phyloP scores from a whole-genome alignment of 345 rosid species.

The Raphanus raphanistrum region DNA sequence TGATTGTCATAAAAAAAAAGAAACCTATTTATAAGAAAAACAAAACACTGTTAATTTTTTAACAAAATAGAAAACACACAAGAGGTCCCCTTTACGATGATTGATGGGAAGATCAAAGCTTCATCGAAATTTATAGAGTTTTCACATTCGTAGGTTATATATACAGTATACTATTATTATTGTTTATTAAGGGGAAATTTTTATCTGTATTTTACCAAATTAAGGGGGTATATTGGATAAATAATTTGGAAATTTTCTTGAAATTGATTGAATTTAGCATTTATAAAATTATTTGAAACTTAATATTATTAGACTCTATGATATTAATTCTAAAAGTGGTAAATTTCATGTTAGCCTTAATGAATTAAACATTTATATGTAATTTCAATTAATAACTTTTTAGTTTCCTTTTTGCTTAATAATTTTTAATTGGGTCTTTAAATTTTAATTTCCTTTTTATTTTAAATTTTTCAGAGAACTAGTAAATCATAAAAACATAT shows the following conservation, averaged over 20 bases:
- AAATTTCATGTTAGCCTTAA: no score
- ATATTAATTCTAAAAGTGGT: no score
- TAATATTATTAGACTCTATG: neutral
- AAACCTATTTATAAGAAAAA: neutral
- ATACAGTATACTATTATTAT: neutral
- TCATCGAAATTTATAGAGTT: neutral
- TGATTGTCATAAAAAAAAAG: neutral
- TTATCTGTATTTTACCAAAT: neutral
- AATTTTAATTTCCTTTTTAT: no score
- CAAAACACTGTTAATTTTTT: neutral
- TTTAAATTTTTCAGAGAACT: no score
- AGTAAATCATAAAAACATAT: no score
- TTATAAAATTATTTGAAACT: neutral
- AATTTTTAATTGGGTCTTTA: no score
- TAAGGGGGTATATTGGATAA: neutral
- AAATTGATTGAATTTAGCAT: neutral
- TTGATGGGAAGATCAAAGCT: conserved; percentile 9
- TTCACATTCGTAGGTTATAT: neutral
- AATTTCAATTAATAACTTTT: no score
- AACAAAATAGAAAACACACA: neutral
- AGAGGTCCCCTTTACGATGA: conserved; percentile 5
- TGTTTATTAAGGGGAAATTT: neutral
- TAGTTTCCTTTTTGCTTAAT: no score
- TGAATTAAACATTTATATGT: no score
- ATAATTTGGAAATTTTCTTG: neutral